Base-by-base conservation (phyloP, 495 filamentous ascomycete species). In the Penicillium manginii region DNA sequence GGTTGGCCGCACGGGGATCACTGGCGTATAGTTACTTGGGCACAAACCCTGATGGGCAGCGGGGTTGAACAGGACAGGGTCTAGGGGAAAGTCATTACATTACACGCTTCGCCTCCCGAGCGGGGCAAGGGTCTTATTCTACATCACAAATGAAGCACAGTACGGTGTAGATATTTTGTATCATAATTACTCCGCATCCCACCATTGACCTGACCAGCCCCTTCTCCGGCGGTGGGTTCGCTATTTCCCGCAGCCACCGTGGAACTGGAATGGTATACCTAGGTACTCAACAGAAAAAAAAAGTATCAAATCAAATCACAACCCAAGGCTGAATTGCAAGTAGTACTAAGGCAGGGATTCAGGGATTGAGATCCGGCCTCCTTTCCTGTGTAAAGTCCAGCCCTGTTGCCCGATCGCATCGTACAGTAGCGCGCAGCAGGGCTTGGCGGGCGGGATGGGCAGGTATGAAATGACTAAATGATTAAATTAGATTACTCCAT, bases 341-440 rank as follows among this genome's bases (percentile, higher is more conserved):
- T 39, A 1, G 12, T 45, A 21, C 42, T 17, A 10, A 9, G 5
- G 9, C 45, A 26, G 21, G 22, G 22, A 47, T 47, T 10, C n/a
- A 47, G 45, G 43, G 45, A 57, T 54, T 48, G 37, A 47, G 50
- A 57, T 60, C 33, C 40, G 19, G 18, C 17, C 12, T 26, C 12
- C 45, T 17, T 26, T 23, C 45, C 37, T 46, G 11, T 22, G 9
- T 19, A 5, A 29, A 12, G 45, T 47, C 26, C 45, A 15, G 52
- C 47, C 31, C 4, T 48, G 54, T 54, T 51, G 54, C 45, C 58
- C 50, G 58, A 61, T 63, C 57, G 56, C 49, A 50, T 62, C 26
- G 35, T 58, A 58, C 60, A 61, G 42, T 55, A 49, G 53, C 40
- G 59, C 17, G 42, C 42, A 3, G 22, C 9, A 2, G 18, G 8